Percentiles rank a stretch among this genome's conserved stretches.
phyloP scores from a whole-genome alignment of 176 grass and related monocot genomes.

The Aegilops umbellulata region DNA sequence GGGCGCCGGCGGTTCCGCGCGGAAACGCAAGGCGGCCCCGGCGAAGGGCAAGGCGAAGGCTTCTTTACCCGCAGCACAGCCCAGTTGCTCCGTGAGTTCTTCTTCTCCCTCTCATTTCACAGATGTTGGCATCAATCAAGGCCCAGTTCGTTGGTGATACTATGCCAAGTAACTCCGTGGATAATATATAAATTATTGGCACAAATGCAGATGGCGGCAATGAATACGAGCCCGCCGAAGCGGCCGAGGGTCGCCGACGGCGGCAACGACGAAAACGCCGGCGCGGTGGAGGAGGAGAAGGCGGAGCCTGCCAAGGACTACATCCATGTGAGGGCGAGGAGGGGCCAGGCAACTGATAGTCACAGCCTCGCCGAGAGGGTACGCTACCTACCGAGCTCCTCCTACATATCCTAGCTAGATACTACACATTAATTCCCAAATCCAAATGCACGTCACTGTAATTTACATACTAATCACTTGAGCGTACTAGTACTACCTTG shows the following conservation, averaged over 20 bases:
- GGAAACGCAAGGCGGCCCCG: conserved; percentile 47
- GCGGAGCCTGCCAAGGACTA: conserved; percentile 51
- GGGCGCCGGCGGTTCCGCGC: not conserved
- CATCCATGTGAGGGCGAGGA: conserved; percentile 68
- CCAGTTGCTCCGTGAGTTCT: not conserved
- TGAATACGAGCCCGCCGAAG: conserved; percentile 39
- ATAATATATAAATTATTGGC: too few species aligned
- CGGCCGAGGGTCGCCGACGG: conserved; percentile 19
- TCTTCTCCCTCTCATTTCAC: not conserved
- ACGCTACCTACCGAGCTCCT: not conserved
- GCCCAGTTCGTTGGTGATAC: not conserved
- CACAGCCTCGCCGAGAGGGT: conserved; percentile 81
- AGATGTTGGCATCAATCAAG: not conserved
- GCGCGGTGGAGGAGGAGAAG: not conserved
- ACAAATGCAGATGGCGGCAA: conserved; percentile 23
- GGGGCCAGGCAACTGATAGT: conserved; percentile 74
- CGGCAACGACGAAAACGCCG: not conserved
- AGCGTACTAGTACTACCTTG: not conserved
- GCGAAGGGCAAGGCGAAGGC: conserved; percentile 42
- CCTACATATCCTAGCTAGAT: not conserved
- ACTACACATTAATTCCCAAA: not conserved
- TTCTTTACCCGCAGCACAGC: conserved; percentile 9
- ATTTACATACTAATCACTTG: not conserved
- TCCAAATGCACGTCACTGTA: not conserved
- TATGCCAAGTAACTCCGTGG: not conserved